Evolutionary conservation across 371 early-diverging fungal species (phyloP), one percentile per base, ranked within the genome.

Genomic region (Capillidium heterosporum): DNA sequence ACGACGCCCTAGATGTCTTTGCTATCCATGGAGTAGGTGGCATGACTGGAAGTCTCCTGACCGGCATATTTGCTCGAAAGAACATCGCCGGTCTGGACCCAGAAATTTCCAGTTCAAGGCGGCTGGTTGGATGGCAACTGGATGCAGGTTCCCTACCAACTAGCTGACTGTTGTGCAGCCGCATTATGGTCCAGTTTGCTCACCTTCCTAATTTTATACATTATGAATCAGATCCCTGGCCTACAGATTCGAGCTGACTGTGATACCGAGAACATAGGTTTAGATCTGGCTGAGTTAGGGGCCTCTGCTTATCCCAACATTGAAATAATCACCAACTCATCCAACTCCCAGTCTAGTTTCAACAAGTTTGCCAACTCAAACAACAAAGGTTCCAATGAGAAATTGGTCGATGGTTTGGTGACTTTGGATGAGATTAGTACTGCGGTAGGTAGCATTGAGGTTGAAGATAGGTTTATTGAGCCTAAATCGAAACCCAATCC

Each of bases 11-110:
- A 32, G 89, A 87, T 59, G 87, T 84, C 23, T 89, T 89, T 71
- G 86, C 82, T 24, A 81, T 87, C 24, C 89, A 88, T 59, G 91
- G 89, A 55, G 74, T 91, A 21, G 91, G 91, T 55, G 95, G 92
- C 39, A 63, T 88, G 48, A 71, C 83, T 21, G 95, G 95, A 7
- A 83, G 80, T 60, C 51, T 92, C 27, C 65, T 91, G 39, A 92
- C 93, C 0, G 95, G 91, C 59, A 59, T 95, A 23, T 93, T 95
- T 73, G 89, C 94, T 41, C 82, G 86, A 61, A 58, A 59, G n/a
- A 69, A 71, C 57, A 71, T 92, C 49, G 81, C 84, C n/a, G 68
- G 61, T 11, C 69, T 89, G 47, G 89, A 87, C 60, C 91, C 87
- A 1, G 32, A 73, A 1, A 69, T 60, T 2, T 7, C 4, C 15